Evolutionary conservation across 495 filamentous ascomycete genomes (phyloP).

Genomic region (Penicillium cosmopolitanum): DNA sequence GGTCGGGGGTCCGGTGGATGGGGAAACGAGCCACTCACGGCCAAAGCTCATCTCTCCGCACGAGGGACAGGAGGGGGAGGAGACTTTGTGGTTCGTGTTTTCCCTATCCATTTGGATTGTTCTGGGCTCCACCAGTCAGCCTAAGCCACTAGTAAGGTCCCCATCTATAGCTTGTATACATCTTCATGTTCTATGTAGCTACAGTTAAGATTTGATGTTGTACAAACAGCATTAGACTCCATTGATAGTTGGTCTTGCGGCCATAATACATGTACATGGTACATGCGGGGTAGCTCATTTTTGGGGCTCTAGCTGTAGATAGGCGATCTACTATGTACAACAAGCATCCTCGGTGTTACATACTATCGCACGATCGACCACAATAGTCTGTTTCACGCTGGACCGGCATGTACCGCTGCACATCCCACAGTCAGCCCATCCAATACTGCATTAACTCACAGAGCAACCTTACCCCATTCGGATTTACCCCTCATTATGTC

Average conservation of each 20-base stretch:
- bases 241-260: background rate
- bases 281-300: conserved; percentile 13
- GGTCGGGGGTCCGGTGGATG: conserved; percentile 8
- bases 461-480: too few species aligned
- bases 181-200: background rate
- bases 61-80: conserved; percentile 24
- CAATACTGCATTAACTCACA: background rate
- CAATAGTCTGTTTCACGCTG: background rate
- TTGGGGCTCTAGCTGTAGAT: background rate
- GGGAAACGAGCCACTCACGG: conserved; percentile 22
- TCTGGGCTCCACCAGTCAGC: background rate
- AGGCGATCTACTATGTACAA: background rate
- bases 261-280: background rate
- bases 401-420: background rate
- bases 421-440: background rate
- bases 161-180: background rate
- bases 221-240: too few species aligned
- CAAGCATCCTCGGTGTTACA: background rate
- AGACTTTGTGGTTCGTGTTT: conserved; percentile 19
- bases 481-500: too few species aligned
- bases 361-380: background rate
- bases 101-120: background rate
- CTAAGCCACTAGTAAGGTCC: background rate
- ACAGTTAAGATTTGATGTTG: too few species aligned
- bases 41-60: conserved; percentile 24